Base-by-base conservation (phyloP, 164 flowering plant genomes). In the Macadamia tetraphylla region DNA sequence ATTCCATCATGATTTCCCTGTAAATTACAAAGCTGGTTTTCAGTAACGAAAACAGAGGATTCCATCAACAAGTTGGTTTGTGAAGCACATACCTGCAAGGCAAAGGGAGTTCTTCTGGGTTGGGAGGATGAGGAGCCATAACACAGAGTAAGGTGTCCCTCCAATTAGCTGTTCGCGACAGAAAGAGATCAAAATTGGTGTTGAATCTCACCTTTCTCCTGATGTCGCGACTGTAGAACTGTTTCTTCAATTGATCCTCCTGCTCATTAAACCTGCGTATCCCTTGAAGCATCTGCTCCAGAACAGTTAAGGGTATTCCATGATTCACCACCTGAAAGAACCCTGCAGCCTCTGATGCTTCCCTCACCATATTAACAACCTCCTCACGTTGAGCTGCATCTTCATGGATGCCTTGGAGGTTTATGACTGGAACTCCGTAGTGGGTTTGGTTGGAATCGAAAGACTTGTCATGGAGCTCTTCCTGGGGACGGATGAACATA, bases 251-350 rank as follows among this genome's bases (percentile, higher is more conserved):
- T 69, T 86, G 81, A 3, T 3, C 10, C 15, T 79, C 79, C 58
- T 77, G 83, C 68, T 86, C 87, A 49, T 66, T 23, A 61, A 86
- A 86, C 62, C 78, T 63, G 0, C 70, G 44, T 0, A 72, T 62
- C 3, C 83, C 91, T n/a, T 71, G 64, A 40, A 76, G 69, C 79
- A 83, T 77, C 72, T 77, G 85, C 1, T 83, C 82, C 66, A 87
- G 1, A 2, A 81, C 74, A 3, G 30, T 43, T 6, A 1, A 51
- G 0, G 83, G 82, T 6, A 87, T 64, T n/a, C 85, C 86, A 75
- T 87, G 91, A 66, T 85, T 85, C 29, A 83, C 68, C 64, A 85
- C 75, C 62, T 85, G 85, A 67, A 85, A 82, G 69, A 87, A 81
- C 0, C 88, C 91, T 84, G 81, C 77, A 2, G 48, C 74, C 75